Base-by-base conservation (phyloP, 768 basidiomycete species). In the Hemileccinum rubropunctum region DNA sequence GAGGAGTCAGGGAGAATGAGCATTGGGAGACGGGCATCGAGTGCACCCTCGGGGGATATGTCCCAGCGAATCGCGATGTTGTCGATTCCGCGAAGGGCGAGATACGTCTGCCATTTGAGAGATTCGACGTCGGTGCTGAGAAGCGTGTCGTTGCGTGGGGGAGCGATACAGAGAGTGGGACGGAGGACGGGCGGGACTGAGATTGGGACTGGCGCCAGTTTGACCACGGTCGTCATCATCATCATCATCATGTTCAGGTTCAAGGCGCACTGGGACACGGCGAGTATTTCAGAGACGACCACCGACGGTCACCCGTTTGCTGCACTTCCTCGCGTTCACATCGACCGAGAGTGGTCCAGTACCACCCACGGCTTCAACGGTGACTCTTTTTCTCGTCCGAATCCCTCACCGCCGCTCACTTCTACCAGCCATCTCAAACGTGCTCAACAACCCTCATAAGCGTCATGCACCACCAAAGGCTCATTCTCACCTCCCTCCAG, bases 381-480 rank as follows among this genome's bases (percentile, higher is more conserved):
- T 90, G 65, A 49, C 81, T 68, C 7, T 14, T 34, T n/a, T 15
- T 28, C 15, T 23, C 38, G 4, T 30, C 28, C 11, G n/a, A n/a
- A n/a, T n/a, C 9, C 23, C n/a, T 6, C 7, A 18, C 1, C 28
- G 10, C 45, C 32, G 42, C 57, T 58, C 36, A 59, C 50, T 21
- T 10, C n/a, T 17, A 41, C 13, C 65, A 97, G 95, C 93, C 34
- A 94, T 97, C 56, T 95, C 94, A 9, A 94, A 91, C 15, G 90
- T 97, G 23, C 79, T 97, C 45, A 94, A 94, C 60, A 93, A 88
- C 60, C 95, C 95, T 1, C 84, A 87, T 61, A 88, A 86, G 69
- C 79, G 76, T 32, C 85, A 88, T 42, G 86, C 88, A 7, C 92
- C 95, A 12, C 88, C 95, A 27, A 91, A 95, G 64, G 83, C 92